Conservation (phyloP, 176 grass and related monocot genomes). For the Otatea glauca region DNA sequence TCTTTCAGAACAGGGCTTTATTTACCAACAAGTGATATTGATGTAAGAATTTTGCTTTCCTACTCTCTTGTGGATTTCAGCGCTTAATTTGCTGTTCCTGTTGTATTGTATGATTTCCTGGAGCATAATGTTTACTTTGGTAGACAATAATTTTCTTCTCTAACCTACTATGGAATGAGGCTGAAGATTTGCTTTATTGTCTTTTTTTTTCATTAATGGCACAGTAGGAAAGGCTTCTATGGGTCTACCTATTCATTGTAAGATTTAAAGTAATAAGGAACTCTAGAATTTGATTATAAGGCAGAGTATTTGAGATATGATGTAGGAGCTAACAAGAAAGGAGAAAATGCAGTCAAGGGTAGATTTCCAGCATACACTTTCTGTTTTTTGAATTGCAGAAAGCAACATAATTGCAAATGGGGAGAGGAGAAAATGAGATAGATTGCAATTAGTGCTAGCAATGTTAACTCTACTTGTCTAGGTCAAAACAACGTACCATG, state of each 20-base stretch:
- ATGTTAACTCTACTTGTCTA: background rate
- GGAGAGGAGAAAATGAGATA: conserved; percentile 16
- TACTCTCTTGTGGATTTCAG: conserved; percentile 21
- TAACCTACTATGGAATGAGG: background rate
- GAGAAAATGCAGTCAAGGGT: background rate
- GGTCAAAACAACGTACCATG: background rate
- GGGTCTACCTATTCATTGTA: background rate
- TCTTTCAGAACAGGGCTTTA: conserved; percentile 96
- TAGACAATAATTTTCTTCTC: conserved; percentile 20
- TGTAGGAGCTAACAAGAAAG: conserved; percentile 18
- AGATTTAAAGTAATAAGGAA: conserved; percentile 3
- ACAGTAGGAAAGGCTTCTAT: background rate
- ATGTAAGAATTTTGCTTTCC: conserved; percentile 58
- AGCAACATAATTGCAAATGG: background rate
- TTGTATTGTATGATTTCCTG: background rate
- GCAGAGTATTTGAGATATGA: background rate
- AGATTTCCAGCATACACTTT: background rate
- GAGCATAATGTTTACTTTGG: conserved; percentile 28
- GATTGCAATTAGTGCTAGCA: background rate
- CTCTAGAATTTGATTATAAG: background rate
- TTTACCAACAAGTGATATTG: conserved; percentile 90
- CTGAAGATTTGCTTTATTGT: background rate
- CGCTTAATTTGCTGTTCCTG: background rate
- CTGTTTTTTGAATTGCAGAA: conserved; percentile 12
- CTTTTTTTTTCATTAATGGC: background rate